Evolutionary conservation across 2,329 filamentous ascomycete species (phyloP).

Genomic region (Acarospora socialis): DNA sequence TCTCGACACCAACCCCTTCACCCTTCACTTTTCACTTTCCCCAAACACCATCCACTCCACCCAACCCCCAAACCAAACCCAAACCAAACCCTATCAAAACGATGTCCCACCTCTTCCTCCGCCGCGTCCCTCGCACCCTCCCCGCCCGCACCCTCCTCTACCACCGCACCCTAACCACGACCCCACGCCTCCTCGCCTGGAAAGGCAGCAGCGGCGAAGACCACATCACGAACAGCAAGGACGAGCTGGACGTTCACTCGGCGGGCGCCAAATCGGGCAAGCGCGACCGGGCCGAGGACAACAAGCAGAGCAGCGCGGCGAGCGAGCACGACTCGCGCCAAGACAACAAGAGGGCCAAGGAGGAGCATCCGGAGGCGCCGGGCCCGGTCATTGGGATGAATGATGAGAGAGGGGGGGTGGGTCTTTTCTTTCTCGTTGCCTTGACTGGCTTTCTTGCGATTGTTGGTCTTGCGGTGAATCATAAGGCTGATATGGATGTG

Average conservation of each 20-base stretch:
- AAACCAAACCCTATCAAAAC: not conserved
- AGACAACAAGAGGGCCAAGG: constrained; percentile 28
- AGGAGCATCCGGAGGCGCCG: constrained; percentile 37
- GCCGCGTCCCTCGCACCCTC: constrained; percentile 1
- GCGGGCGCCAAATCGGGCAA: constrained; percentile 9
- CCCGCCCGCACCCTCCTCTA: constrained; percentile 1
- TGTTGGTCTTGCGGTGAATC: too few species aligned
- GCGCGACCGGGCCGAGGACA: constrained; percentile 19
- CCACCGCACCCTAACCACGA: constrained; percentile 1
- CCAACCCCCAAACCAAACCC: not conserved
- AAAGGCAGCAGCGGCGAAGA: constrained; percentile 10
- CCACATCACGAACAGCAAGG: constrained; percentile 10
- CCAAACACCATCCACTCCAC: too few species aligned
- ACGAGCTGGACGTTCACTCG: constrained; percentile 12
- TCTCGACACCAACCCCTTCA: too few species aligned
- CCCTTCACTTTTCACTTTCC: too few species aligned
- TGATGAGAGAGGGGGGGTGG: constrained; percentile 34
- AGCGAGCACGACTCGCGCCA: constrained; percentile 26
- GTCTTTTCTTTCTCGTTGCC: constrained; percentile 12
- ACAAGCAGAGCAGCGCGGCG: constrained; percentile 26
- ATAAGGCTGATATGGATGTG: too few species aligned
- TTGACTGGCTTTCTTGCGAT: too few species aligned
- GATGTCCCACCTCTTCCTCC: not conserved
- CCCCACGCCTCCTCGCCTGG: constrained; percentile 5
- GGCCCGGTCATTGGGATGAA: constrained; percentile 39